A percentile compares a stretch with the other conserved stretches of the same genome.
Evolutionary conservation across 257 asterid genomes (phyloP).

Genomic region (Rehmannia glutinosa): DNA sequence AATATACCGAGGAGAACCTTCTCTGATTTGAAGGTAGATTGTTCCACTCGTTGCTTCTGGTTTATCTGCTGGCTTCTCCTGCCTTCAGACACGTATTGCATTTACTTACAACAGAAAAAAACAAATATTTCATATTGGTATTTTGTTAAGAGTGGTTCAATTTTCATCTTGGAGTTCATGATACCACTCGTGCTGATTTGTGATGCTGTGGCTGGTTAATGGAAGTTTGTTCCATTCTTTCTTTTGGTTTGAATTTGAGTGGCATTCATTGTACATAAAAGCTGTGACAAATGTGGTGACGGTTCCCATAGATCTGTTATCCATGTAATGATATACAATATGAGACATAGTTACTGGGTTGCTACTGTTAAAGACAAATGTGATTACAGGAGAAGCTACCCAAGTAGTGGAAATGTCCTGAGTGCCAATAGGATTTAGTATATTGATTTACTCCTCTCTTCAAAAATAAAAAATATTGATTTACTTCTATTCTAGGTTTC

Average conservation of each 20-base stretch:
- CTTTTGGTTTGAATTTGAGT: neutral
- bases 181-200: neutral
- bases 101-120: too few species aligned
- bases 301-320: neutral
- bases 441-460: too few species aligned
- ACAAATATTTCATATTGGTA: too few species aligned
- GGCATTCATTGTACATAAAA: neutral
- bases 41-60: neutral
- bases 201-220: neutral
- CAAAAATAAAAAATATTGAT: too few species aligned
- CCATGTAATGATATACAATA: neutral
- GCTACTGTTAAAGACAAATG: neutral
- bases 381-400: neutral
- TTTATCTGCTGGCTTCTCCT: neutral
- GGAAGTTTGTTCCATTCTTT: neutral
- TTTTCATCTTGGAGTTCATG: too few species aligned
- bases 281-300: too few species aligned
- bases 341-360: neutral
- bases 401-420: neutral
- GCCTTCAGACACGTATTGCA: neutral
- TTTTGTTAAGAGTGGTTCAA: too few species aligned
- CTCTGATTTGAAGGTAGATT: neutral
- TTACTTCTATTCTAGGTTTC: neutral
- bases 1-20: neutral
- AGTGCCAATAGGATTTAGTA: neutral